Base-by-base conservation (phyloP, 495 filamentous ascomycete genomes). In the Aspergillus ellipticus region DNA sequence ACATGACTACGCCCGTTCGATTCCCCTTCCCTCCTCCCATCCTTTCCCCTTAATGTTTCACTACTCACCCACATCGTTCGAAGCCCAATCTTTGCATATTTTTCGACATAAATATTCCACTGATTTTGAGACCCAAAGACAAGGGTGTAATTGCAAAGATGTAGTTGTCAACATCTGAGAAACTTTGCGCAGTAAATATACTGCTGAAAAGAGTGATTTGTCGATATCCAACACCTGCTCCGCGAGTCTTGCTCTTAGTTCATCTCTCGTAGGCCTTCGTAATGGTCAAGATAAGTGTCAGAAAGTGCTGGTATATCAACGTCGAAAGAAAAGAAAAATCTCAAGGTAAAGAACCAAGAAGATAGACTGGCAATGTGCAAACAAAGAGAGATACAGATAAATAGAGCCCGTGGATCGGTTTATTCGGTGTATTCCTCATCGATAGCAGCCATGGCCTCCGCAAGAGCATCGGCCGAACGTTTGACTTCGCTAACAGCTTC, bases 401-500 rank as follows among this genome's bases (percentile, higher is more conserved):
- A n/a, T 10, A 6, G 21, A n/a, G 19, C 31, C 11, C 8, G 8
- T 26, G 11, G 21, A 15, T 11, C 13, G 20, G 16, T 31, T 13
- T 26, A 24, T 17, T 41, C 22, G 11, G 10, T 9, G 15, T 58
- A 47, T 42, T 62, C 56, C 11, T 69, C 64, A 31, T 72, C 66
- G 35, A 75, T 51, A n/a, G 60, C 66, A 54, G 74, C 67, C 63
- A 78, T 68, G 33, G 74, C 74, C 11, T 73, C 65, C 15, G 74
- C 71, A 45, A 74, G 65, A 37, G 66, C 69, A 56, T 73, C 71
- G 33, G 68, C 64, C 43, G 73, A 66, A 58, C 70, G 71, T 61
- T 69, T 70, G 52, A 71, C 63, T 35, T 71, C 66, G 15, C 64
- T 58, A 19, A 70, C 69, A 42, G 71, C 74, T 10, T 70, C 66